These are phyloP conservation scores for Croton laevigatus DNA, from an alignment of 441 rosid species.

Conservation along the genomic window DNA sequence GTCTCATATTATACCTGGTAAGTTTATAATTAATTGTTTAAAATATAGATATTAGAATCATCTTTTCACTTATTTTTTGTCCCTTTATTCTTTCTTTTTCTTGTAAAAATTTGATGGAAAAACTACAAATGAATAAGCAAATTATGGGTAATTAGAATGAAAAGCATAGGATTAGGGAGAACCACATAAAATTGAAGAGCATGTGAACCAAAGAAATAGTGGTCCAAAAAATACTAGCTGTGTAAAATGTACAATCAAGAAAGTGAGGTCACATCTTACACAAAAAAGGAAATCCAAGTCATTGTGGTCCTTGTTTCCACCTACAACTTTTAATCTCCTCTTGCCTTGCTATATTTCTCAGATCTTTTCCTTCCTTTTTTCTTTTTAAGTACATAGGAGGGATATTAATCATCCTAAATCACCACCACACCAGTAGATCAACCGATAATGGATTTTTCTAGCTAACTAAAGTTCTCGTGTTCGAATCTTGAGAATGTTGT, in stretches of 20 bases:
- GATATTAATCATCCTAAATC: no score
- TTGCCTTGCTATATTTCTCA: background rate
- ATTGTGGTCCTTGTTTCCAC: slow-evolving; percentile 34
- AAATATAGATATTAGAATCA: no score
- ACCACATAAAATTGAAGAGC: slow-evolving; percentile 25
- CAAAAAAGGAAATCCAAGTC: slow-evolving; percentile 30
- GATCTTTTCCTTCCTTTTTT: background rate
- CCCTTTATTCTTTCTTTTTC: no score
- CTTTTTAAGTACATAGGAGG: background rate
- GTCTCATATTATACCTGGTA: no score
- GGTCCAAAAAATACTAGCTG: slow-evolving; percentile 35
- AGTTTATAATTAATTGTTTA: no score
- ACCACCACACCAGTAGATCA: no score
- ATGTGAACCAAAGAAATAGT: slow-evolving; percentile 31
- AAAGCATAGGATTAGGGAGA: background rate
- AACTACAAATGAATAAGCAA: no score
- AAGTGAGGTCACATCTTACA: slow-evolving; percentile 48
- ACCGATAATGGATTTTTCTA: no score
- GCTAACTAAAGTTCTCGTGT: no score
- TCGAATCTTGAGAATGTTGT: no score
- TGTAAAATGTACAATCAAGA: slow-evolving; percentile 28
- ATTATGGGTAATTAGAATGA: background rate
- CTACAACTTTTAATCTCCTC: slow-evolving; percentile 14
- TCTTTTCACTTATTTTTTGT: no score
- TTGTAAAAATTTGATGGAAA: no score